Percentiles rank a stretch among this genome's conserved stretches.
Conservation (phyloP, 345 rosid species). For the Gossypium ekmanianum region DNA sequence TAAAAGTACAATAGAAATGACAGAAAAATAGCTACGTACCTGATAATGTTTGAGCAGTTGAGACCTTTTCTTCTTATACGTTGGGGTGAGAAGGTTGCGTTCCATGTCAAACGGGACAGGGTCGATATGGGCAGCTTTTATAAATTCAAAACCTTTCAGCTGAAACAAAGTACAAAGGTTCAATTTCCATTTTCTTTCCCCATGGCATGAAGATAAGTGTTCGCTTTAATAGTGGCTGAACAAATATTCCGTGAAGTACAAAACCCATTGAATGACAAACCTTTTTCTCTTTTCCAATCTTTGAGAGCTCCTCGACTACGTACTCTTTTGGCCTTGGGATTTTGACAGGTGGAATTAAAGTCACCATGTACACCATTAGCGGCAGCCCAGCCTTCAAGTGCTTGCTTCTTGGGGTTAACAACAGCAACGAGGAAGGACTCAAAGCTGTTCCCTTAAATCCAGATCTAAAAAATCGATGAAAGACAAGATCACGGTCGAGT, state of each 20-base stretch:
- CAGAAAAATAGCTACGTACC: slow-evolving; percentile 33
- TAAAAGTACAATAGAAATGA: not conserved
- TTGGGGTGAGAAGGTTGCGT: slow-evolving; percentile 86
- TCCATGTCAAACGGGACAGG: slow-evolving; percentile 85
- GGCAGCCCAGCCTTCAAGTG: slow-evolving; percentile 75
- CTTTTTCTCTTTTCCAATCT: slow-evolving; percentile 75
- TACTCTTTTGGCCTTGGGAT: slow-evolving; percentile 57
- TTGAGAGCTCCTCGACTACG: slow-evolving; percentile 64
- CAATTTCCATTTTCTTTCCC: not conserved
- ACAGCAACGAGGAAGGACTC: slow-evolving; percentile 90
- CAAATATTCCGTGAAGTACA: not conserved
- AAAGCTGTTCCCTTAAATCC: slow-evolving; percentile 97
- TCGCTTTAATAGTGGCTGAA: not conserved
- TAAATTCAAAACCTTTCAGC: slow-evolving; percentile 88
- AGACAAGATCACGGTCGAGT: not conserved
- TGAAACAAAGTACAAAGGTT: slow-evolving; percentile 30
- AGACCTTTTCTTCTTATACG: slow-evolving; percentile 92
- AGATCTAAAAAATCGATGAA: slow-evolving; percentile 50
- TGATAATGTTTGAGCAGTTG: slow-evolving; percentile 81
- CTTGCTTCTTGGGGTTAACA: slow-evolving; percentile 70
- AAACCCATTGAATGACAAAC: slow-evolving; percentile 22
- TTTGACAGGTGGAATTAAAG: slow-evolving; percentile 61
- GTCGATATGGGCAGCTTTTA: slow-evolving; percentile 77
- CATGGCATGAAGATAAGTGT: not conserved
- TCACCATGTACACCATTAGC: slow-evolving; percentile 63